Percentiles rank a stretch among this genome's conserved stretches.
These are phyloP conservation scores for Prunus davidiana DNA, from an alignment of 306 rosid genomes.

Conservation along the genomic window DNA sequence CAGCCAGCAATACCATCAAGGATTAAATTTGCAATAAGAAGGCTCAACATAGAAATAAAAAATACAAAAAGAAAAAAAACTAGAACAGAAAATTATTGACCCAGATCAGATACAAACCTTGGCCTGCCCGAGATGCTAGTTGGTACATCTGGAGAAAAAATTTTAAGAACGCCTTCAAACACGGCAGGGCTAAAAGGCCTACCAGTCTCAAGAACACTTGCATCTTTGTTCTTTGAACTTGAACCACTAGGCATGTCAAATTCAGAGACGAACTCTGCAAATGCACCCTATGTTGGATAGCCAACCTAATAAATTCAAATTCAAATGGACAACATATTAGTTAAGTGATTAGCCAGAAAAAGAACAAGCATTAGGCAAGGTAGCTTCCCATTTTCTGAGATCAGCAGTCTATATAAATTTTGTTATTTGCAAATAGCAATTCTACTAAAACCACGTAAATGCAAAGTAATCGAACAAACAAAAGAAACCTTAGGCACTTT, in stretches of 20 bases:
- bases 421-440: background rate
- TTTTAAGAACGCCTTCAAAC: conserved; percentile 74
- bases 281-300: conserved; percentile 74
- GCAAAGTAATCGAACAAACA: conserved; percentile 1
- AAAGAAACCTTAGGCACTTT: conserved; percentile 62
- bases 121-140: conserved; percentile 71
- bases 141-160: conserved; percentile 72
- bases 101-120: conserved; percentile 55
- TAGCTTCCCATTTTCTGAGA: conserved; percentile 7
- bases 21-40: background rate
- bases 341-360: background rate
- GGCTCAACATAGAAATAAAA: background rate
- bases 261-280: conserved; percentile 64
- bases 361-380: background rate
- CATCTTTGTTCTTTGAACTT: conserved; percentile 46
- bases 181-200: conserved; percentile 75
- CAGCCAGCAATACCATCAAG: background rate
- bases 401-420: background rate
- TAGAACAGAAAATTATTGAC: background rate
- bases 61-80: background rate
- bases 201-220: conserved; percentile 51
- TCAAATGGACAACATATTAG: conserved; percentile 6
- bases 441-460: conserved; percentile 1
- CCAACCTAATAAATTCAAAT: conserved; percentile 51
- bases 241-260: conserved; percentile 58